These are phyloP conservation scores for Neurospora hispaniola DNA, from an alignment of 495 filamentous ascomycete genomes.

Conservation along the genomic window DNA sequence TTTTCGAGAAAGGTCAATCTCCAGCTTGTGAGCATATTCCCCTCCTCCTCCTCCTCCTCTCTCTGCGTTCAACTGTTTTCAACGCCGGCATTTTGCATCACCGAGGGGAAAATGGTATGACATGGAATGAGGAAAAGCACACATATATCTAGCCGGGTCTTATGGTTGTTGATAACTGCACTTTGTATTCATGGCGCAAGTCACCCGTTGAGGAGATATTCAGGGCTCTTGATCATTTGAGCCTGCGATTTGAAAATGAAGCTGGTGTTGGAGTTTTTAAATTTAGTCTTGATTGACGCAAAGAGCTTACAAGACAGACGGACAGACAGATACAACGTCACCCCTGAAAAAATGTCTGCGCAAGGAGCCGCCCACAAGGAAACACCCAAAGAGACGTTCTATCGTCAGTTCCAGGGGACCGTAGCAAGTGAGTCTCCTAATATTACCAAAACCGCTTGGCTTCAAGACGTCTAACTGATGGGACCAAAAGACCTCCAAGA, in stretches of 20 bases:
- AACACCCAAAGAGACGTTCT: conserved; percentile 61
- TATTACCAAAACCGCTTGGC: neutral
- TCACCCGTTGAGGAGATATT: neutral
- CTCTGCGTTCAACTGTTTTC: neutral
- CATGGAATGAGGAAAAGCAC: neutral
- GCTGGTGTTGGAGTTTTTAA: neutral
- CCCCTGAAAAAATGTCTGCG: neutral
- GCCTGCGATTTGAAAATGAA: neutral
- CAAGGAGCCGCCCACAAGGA: conserved; percentile 12
- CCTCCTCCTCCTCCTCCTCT: neutral
- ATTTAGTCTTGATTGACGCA: too few relatives aligned
- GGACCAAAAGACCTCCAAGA: conserved; percentile 27
- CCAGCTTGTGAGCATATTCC: neutral
- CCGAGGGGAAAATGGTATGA: neutral
- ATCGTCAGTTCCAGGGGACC: conserved; percentile 65
- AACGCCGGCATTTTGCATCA: neutral
- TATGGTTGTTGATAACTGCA: too few relatives aligned
- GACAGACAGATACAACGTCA: neutral
- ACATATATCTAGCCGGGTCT: neutral
- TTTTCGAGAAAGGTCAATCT: neutral
- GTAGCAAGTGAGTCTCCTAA: conserved; percentile 44
- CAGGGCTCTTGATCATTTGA: too few relatives aligned
- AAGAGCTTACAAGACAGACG: neutral
- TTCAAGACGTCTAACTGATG: neutral
- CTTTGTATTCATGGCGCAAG: neutral